A percentile compares a stretch with the other conserved stretches of the same genome.
phyloP scores from a whole-genome alignment of 2,329 filamentous ascomycete species.

The Cercospora brassicicola region DNA sequence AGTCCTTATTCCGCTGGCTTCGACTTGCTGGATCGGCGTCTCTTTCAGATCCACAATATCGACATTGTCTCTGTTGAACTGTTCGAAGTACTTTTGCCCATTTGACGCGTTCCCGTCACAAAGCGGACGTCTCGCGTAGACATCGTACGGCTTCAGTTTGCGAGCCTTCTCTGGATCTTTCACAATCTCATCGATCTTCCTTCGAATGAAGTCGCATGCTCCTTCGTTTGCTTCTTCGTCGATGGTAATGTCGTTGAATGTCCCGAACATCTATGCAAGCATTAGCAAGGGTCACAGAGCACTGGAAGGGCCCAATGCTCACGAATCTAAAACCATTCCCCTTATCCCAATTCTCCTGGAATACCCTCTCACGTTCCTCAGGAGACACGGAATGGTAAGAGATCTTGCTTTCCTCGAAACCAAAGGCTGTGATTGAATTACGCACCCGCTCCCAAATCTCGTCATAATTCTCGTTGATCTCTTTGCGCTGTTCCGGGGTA shows the following conservation, averaged over 20 bases:
- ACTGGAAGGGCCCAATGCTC: neutral
- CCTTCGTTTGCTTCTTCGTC: constrained; percentile 53
- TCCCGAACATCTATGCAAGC: constrained; percentile 46
- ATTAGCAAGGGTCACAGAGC: neutral
- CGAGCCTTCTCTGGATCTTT: constrained; percentile 52
- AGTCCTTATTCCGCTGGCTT: constrained; percentile 54
- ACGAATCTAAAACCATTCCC: constrained; percentile 55
- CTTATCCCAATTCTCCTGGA: constrained; percentile 50
- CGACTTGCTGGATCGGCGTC: constrained; percentile 48
- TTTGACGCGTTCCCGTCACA: constrained; percentile 41
- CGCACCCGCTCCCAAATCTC: constrained; percentile 37
- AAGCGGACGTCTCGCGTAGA: constrained; percentile 47
- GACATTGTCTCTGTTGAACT: constrained; percentile 46
- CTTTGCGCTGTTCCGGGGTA: constrained; percentile 32
- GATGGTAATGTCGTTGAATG: constrained; percentile 56
- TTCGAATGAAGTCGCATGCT: constrained; percentile 58
- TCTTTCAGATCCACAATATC: constrained; percentile 46
- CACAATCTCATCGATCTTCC: constrained; percentile 54
- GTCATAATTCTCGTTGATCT: constrained; percentile 20
- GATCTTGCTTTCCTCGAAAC: constrained; percentile 35
- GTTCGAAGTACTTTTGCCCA: constrained; percentile 51
- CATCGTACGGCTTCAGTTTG: constrained; percentile 54
- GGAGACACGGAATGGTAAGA: constrained; percentile 30
- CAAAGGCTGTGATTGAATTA: constrained; percentile 38
- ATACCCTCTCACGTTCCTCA: constrained; percentile 48